Percentiles rank a stretch among this genome's conserved stretches.
Conservation (phyloP, 805 yeast species). For the Grigorovia yakushimaensis region DNA sequence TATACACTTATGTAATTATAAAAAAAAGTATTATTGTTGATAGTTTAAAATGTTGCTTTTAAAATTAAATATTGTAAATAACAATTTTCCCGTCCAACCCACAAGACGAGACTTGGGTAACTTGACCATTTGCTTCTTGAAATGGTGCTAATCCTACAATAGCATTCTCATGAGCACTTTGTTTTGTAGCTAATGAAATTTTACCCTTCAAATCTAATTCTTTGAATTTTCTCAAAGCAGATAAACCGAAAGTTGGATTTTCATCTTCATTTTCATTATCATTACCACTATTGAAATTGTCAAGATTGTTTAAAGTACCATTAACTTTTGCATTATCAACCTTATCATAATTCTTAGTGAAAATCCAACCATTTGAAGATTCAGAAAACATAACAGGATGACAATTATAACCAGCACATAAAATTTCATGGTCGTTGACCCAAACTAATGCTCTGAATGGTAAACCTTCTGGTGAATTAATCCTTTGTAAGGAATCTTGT, state of each 20-base stretch:
- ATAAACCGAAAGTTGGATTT: conserved; percentile 46
- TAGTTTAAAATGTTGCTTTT: background rate
- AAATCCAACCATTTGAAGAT: conserved; percentile 52
- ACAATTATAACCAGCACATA: conserved; percentile 89
- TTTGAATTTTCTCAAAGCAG: conserved; percentile 86
- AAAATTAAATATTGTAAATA: conserved; percentile 45
- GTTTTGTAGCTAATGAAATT: conserved; percentile 38
- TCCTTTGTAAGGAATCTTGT: conserved; percentile 13
- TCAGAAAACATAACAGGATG: conserved; percentile 83
- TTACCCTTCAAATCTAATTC: conserved; percentile 93
- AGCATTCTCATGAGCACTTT: conserved; percentile 85
- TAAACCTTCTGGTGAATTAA: conserved; percentile 36
- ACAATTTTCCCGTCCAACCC: conserved; percentile 93
- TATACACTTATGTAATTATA: no score
- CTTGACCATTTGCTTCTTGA: conserved; percentile 38
- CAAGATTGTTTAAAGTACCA: conserved; percentile 2
- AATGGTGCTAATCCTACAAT: conserved; percentile 56
- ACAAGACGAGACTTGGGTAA: conserved; percentile 56
- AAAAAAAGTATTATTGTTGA: no score
- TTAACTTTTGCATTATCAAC: conserved; percentile 2
- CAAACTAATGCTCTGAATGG: conserved; percentile 76
- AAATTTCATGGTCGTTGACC: conserved; percentile 52
- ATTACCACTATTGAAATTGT: conserved; percentile 29
- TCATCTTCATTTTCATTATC: conserved; percentile 39
- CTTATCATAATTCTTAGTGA: conserved; percentile 51